Conservation (phyloP, 2,329 filamentous ascomycete genomes). For the Coniochaeta sp. region DNA sequence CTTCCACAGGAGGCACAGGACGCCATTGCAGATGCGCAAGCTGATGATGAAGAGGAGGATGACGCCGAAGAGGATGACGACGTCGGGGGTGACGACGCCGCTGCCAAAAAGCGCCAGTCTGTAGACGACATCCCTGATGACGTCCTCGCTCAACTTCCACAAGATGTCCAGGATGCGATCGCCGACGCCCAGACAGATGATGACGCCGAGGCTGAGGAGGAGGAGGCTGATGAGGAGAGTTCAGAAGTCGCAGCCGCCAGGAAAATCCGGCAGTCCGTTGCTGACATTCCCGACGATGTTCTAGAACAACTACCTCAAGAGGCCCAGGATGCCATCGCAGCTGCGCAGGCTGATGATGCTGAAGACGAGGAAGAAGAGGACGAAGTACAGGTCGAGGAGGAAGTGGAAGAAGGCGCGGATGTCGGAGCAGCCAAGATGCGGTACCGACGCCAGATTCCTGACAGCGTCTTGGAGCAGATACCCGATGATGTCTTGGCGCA, state of each 20-base stretch:
- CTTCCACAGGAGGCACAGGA: neutral
- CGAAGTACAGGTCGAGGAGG: neutral
- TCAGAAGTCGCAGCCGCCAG: neutral
- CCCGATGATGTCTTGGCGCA: neutral
- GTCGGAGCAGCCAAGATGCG: neutral
- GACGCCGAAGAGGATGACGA: conserved; percentile 17
- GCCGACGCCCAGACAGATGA: neutral
- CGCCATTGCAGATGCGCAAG: neutral
- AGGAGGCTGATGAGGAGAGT: neutral
- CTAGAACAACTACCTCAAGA: neutral
- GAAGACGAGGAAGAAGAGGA: neutral
- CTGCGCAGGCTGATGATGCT: neutral
- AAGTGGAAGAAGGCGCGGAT: neutral
- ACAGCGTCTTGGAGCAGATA: neutral
- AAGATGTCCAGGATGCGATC: neutral
- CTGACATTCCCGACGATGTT: neutral
- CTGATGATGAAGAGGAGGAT: neutral
- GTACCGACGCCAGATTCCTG: neutral
- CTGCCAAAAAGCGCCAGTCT: neutral
- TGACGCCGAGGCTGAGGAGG: neutral
- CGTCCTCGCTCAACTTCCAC: neutral
- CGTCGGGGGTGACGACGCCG: conserved; percentile 9
- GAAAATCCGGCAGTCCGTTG: neutral
- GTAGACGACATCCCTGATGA: neutral
- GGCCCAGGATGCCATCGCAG: neutral